These are phyloP conservation scores for Candida maltosa DNA, from an alignment of 805 yeast genomes.

Conservation along the genomic window DNA sequence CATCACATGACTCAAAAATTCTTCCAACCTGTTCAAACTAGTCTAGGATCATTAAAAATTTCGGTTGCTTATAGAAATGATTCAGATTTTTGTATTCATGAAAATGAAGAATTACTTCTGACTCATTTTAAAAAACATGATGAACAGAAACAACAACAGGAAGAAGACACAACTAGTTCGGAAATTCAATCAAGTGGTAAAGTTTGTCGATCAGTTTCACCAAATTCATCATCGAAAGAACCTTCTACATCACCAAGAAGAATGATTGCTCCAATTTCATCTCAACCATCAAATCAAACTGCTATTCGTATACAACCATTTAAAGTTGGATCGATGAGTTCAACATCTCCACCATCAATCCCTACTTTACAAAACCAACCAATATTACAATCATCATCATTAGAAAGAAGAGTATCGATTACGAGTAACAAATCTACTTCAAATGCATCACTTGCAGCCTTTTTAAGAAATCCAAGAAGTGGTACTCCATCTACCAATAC, in stretches of 20 bases:
- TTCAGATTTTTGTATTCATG: constrained; percentile 62
- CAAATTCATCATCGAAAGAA: constrained; percentile 19
- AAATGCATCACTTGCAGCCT: constrained; percentile 51
- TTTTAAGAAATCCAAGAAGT: constrained; percentile 48
- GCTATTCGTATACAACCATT: constrained; percentile 47
- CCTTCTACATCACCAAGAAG: constrained; percentile 10
- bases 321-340: constrained; percentile 57
- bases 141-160: constrained; percentile 4
- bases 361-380: constrained; percentile 3
- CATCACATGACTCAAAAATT: constrained; percentile 62
- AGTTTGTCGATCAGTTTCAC: constrained; percentile 19
- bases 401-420: constrained; percentile 38
- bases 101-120: constrained; percentile 62
- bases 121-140: constrained; percentile 54
- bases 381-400: constrained; percentile 17
- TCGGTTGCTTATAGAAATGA: constrained; percentile 80
- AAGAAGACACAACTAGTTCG: background rate
- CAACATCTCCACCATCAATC: constrained; percentile 33
- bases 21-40: constrained; percentile 70
- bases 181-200: background rate
- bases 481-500: constrained; percentile 38
- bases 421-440: constrained; percentile 48
- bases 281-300: background rate
- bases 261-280: background rate
- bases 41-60: constrained; percentile 67